Evolutionary conservation across 805 yeast genomes (phyloP).

Genomic region (Kurtzmaniella fragi): DNA sequence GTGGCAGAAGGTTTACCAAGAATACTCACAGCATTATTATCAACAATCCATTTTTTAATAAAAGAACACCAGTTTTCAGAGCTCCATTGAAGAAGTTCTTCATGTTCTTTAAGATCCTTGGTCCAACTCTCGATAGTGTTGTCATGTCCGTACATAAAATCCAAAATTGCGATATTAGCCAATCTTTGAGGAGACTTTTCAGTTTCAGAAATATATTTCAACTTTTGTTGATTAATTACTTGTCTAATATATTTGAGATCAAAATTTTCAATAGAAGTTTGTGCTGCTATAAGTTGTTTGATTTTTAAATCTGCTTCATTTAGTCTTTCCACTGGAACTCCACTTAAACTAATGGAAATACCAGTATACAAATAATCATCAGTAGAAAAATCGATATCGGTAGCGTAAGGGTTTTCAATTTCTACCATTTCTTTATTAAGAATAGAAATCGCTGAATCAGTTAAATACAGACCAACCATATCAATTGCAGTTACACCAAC

Average conservation of each 20-base stretch:
- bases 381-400: slow-evolving; percentile 61
- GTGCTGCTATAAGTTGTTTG: slow-evolving; percentile 47
- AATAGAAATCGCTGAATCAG: slow-evolving; percentile 73
- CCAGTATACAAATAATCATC: slow-evolving; percentile 67
- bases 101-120: slow-evolving; percentile 56
- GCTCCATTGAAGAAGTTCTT: slow-evolving; percentile 54
- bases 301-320: slow-evolving; percentile 49
- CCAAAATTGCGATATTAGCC: slow-evolving; percentile 64
- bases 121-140: slow-evolving; percentile 52
- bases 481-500: slow-evolving; percentile 64
- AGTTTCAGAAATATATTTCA: slow-evolving; percentile 54
- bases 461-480: slow-evolving; percentile 65
- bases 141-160: slow-evolving; percentile 78
- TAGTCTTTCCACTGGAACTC: slow-evolving; percentile 70
- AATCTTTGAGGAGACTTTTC: slow-evolving; percentile 62
- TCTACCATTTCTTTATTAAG: slow-evolving; percentile 72
- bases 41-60: slow-evolving; percentile 48
- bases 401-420: slow-evolving; percentile 75
- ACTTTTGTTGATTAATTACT: slow-evolving; percentile 58
- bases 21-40: slow-evolving; percentile 60
- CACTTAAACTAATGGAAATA: slow-evolving; percentile 53
- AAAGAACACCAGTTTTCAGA: slow-evolving; percentile 61
- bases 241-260: slow-evolving; percentile 66
- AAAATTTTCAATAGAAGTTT: slow-evolving; percentile 44
- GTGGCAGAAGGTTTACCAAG: slow-evolving; percentile 66